Percentiles rank a stretch among this genome's conserved stretches.
phyloP scores from a whole-genome alignment of 306 rosid genomes.

The Sindora glabra region DNA sequence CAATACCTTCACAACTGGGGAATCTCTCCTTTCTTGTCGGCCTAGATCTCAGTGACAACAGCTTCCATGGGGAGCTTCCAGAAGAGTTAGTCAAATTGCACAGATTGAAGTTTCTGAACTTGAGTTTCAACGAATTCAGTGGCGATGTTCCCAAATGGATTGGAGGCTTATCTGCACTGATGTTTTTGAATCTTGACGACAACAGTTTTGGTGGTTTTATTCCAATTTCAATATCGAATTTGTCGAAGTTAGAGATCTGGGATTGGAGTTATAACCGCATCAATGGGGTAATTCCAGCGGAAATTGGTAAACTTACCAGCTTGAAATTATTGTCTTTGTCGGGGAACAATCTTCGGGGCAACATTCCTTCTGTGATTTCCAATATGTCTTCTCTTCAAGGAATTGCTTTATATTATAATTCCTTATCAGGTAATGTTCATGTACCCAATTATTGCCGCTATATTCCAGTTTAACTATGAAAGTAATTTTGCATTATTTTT shows the following conservation, averaged over 20 bases:
- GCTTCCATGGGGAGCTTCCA: not conserved
- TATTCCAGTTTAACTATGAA: too few species aligned
- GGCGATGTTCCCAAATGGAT: not conserved
- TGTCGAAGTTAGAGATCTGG: not conserved
- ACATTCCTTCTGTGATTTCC: not conserved
- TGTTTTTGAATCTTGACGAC: not conserved
- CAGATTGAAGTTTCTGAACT: not conserved
- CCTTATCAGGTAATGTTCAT: not conserved
- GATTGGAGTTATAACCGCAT: not conserved
- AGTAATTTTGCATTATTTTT: too few species aligned
- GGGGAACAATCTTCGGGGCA: not conserved
- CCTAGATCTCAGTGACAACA: not conserved
- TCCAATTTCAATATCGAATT: not conserved
- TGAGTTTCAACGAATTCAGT: not conserved
- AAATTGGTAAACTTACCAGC: not conserved
- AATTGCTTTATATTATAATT: not conserved
- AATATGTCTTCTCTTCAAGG: not conserved
- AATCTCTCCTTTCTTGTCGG: not conserved
- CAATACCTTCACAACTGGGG: not conserved
- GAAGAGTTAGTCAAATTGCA: not conserved
- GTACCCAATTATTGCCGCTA: too few species aligned
- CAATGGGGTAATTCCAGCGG: not conserved
- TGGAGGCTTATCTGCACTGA: not conserved
- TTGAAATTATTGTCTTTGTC: not conserved
- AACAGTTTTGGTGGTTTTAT: not conserved